These are phyloP conservation scores for Fusarium torulosum DNA, from an alignment of 2,329 filamentous ascomycete species.

Conservation along the genomic window DNA sequence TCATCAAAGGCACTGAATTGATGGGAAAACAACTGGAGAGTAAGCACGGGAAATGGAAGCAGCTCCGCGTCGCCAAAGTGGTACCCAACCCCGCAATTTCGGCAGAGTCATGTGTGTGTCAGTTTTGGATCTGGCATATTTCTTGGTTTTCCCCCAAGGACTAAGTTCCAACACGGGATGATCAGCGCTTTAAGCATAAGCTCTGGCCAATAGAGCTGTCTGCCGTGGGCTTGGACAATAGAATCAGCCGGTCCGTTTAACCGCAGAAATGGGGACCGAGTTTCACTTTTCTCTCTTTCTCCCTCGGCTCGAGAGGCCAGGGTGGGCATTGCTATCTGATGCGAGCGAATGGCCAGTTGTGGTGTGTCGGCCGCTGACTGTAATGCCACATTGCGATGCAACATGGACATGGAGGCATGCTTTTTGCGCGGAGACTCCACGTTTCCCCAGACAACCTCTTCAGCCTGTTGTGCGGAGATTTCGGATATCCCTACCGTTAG, in stretches of 20 bases:
- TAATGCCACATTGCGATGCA: conserved; percentile 25
- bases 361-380: conserved; percentile 9
- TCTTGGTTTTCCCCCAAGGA: neutral
- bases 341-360: conserved; percentile 20
- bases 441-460: conserved; percentile 31
- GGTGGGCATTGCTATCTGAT: neutral
- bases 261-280: conserved; percentile 21
- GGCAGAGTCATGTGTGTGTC: conserved; percentile 16
- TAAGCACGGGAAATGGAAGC: neutral
- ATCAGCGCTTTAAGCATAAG: conserved; percentile 37
- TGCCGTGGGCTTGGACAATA: neutral
- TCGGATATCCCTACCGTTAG: conserved; percentile 23
- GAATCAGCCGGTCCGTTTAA: conserved; percentile 42
- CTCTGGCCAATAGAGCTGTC: neutral
- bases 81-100: conserved; percentile 22
- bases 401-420: no score
- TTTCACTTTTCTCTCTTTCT: neutral
- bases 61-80: neutral
- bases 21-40: neutral
- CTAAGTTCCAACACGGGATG: conserved; percentile 13
- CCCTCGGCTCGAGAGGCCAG: conserved; percentile 25
- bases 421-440: conserved; percentile 23
- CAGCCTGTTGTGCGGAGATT: conserved; percentile 31
- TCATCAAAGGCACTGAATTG: neutral
- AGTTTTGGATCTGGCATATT: conserved; percentile 28